A percentile compares a stretch with the other conserved stretches of the same genome.
Conservation (phyloP, 2,329 filamentous ascomycete species). For the Pseudopyrenochaeta lycopersici region DNA sequence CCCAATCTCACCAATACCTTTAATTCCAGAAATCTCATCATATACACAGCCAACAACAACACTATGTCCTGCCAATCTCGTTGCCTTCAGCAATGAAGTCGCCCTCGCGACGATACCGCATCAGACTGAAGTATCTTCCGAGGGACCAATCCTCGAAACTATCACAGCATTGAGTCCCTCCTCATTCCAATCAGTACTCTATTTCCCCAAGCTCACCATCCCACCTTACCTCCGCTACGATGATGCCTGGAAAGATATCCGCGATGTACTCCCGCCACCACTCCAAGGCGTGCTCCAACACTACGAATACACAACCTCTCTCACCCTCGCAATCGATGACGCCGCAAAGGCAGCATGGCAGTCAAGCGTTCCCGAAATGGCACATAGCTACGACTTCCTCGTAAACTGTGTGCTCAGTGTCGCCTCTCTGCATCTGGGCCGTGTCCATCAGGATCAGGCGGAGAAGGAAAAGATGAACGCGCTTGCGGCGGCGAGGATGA, state of each 20-base stretch:
- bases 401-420: constrained; percentile 57
- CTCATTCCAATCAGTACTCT: not conserved
- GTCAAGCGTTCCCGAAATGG: constrained; percentile 47
- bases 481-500: constrained; percentile 44
- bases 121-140: constrained; percentile 16
- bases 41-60: not conserved
- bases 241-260: constrained; percentile 40
- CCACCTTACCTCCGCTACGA: constrained; percentile 32
- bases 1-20: constrained; percentile 2
- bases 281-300: constrained; percentile 42
- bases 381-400: constrained; percentile 54
- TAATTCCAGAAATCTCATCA: constrained; percentile 6
- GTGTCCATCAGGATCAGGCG: constrained; percentile 40
- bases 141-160: constrained; percentile 1
- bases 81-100: constrained; percentile 11
- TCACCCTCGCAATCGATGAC: constrained; percentile 39
- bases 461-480: constrained; percentile 36
- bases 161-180: not conserved
- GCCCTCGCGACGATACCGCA: constrained; percentile 14
- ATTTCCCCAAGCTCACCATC: constrained; percentile 21
- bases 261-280: constrained; percentile 29
- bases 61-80: constrained; percentile 7
- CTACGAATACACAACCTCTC: constrained; percentile 44
- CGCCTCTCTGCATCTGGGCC: constrained; percentile 56
- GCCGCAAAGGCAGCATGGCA: constrained; percentile 46